Percentiles rank a stretch among this genome's conserved stretches.
These are phyloP conservation scores for Postia placenta DNA, from an alignment of 768 basidiomycete species.

Conservation along the genomic window DNA sequence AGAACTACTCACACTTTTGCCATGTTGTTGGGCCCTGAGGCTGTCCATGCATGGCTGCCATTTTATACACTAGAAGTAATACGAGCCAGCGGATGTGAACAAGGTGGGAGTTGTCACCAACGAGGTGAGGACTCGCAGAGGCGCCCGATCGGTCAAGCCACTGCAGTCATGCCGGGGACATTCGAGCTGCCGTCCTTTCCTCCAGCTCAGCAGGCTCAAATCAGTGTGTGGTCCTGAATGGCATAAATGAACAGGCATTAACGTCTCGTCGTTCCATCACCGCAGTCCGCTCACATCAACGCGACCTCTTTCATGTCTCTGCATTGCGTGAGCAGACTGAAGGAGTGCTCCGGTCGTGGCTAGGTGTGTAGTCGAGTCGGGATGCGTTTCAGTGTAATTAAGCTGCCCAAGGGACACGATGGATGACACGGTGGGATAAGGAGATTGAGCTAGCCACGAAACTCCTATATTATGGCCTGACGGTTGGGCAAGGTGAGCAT, in stretches of 20 bases:
- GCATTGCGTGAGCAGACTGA: conserved; percentile 73
- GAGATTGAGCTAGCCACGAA: conserved; percentile 69
- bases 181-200: conserved; percentile 48
- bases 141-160: neutral
- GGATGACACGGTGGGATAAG: conserved; percentile 75
- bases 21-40: conserved; percentile 55
- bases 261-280: conserved; percentile 1
- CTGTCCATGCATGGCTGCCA: conserved; percentile 17
- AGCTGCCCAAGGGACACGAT: conserved; percentile 56
- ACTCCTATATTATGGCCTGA: conserved; percentile 67
- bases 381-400: conserved; percentile 8
- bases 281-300: conserved; percentile 78
- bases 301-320: conserved; percentile 74
- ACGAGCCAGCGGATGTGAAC: conserved; percentile 2
- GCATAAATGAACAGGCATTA: conserved; percentile 6
- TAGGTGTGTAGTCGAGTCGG: conserved; percentile 45
- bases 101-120: neutral
- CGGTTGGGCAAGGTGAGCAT: conserved; percentile 62
- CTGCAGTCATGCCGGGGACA: conserved; percentile 12
- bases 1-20: conserved; percentile 57
- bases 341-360: conserved; percentile 65
- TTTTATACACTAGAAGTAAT: neutral
- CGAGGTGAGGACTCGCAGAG: neutral
- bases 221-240: conserved; percentile 51
- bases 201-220: conserved; percentile 78